Base-by-base conservation (phyloP, 192 early-diverging fungal genomes). In the Jimgerdemannia flammicorona region DNA sequence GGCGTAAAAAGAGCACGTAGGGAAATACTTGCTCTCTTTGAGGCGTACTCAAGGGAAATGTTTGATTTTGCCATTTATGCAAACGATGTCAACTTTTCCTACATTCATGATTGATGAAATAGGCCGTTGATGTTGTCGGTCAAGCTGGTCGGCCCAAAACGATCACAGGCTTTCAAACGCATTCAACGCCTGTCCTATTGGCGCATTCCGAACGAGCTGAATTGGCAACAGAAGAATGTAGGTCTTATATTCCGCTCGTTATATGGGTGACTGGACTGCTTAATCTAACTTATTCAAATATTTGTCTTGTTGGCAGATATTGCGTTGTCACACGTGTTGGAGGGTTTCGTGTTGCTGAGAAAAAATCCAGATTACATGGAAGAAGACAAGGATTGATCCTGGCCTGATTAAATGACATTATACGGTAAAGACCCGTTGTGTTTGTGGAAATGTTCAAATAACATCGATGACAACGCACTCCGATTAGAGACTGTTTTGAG, bases 161-260 rank as follows among this genome's bases (percentile, higher is more conserved):
- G 3, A 99, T 99, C 78, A 99, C 97, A 4, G 98, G 98, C 29
- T 99, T 99, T 92, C 97, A 99, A 84, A 95, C 97, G 63, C 96
- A 99, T 81, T 91, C 94, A 41, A 99, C 98, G 49, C 98, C 98
- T 1, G 97, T 99, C 19, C 84, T 99, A 81, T 79, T 99, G 76
- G 97, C 93, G 18, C 96, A 97, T 79, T 93, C 93, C 67, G 98
- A 99, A 87, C 90, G 98, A 69, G 97, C 98, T 3, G 97, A 99
- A 87, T 79, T 99, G n/a, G 96, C 94, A 39, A 98, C 95, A 7
- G 98, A 99, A 83, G 96, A 99, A 88, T 98, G 84, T 86, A 86
- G 74, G 77, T 69, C 42, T 59, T 59, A 43, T 64, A 63, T 64
- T 49, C 29, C 29, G 29, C 29, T 29, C 29, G 29, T 0, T 29